Evolutionary conservation across 371 early-diverging fungal genomes (phyloP).

Genomic region (Mucor lusitanicus): DNA sequence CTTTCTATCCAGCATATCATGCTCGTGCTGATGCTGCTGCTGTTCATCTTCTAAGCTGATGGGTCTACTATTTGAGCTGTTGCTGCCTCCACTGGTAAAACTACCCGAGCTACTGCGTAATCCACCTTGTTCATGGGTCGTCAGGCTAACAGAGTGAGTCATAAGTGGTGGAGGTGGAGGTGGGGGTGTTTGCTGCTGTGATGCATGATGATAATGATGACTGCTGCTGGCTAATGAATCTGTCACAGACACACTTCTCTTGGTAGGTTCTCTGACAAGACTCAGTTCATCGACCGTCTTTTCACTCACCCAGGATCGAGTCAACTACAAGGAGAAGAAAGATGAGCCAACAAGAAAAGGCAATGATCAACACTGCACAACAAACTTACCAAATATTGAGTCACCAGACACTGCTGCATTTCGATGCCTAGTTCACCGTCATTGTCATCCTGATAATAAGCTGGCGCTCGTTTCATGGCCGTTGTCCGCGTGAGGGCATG

Average conservation of each 20-base stretch:
- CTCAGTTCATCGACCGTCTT: conserved; percentile 78
- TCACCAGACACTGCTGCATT: conserved; percentile 55
- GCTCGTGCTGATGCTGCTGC: conserved; percentile 6
- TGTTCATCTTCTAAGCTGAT: conserved; percentile 37
- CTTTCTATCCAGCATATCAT: neutral
- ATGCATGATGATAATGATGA: neutral
- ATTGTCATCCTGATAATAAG: conserved; percentile 14
- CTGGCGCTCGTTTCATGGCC: conserved; percentile 13
- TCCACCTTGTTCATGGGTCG: conserved; percentile 20
- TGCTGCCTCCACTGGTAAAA: conserved; percentile 24
- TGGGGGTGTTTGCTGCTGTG: neutral
- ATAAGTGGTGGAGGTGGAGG: conserved; percentile 1
- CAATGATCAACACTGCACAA: neutral
- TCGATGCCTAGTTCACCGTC: conserved; percentile 35
- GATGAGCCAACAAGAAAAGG: conserved; percentile 14
- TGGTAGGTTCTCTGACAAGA: conserved; percentile 65
- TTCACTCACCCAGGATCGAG: conserved; percentile 62
- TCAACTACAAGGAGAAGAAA: conserved; percentile 58
- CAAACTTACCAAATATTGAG: conserved; percentile 65
- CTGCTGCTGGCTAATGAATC: conserved; percentile 13
- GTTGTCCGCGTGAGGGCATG: conserved; percentile 38
- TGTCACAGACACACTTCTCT: conserved; percentile 34
- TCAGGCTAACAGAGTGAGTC: conserved; percentile 12
- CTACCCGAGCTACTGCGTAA: conserved; percentile 42
- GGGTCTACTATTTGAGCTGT: conserved; percentile 50